These are phyloP conservation scores for Stephanodiscus triporus DNA, from an alignment of 108 stramenopile species.

Conservation along the genomic window DNA sequence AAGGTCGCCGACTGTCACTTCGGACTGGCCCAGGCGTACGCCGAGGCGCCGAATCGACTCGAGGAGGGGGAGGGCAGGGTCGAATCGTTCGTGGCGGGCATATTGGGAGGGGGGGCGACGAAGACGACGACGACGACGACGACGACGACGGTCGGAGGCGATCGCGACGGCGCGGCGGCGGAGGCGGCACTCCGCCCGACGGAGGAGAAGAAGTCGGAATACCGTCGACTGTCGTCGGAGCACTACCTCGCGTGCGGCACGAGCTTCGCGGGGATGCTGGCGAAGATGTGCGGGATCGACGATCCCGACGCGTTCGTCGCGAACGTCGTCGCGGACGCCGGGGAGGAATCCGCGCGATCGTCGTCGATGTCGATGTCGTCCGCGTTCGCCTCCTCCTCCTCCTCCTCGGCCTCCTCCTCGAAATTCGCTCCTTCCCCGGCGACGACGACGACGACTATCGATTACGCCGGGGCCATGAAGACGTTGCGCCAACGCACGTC, in stretches of 20 bases:
- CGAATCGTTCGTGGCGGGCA: conserved; percentile 17
- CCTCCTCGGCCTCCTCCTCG: conserved; percentile 26
- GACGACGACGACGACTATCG: neutral
- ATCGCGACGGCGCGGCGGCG: neutral
- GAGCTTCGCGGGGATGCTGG: conserved; percentile 65
- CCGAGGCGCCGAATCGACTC: conserved; percentile 37
- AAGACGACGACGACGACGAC: too few relatives aligned
- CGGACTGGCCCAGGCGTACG: conserved; percentile 64
- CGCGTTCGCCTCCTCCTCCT: conserved; percentile 29
- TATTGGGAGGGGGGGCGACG: conserved; percentile 8
- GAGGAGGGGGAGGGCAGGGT: conserved; percentile 32
- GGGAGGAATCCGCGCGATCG: conserved; percentile 1
- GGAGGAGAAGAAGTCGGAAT: conserved; percentile 44
- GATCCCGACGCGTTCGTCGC: conserved; percentile 55
- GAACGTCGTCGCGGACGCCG: neutral
- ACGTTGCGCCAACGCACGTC: conserved; percentile 31
- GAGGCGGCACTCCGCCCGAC: conserved; percentile 14
- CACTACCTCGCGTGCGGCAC: conserved; percentile 67
- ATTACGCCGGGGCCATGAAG: conserved; percentile 19
- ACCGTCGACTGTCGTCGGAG: conserved; percentile 48
- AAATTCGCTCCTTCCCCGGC: neutral
- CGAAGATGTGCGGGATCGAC: conserved; percentile 53
- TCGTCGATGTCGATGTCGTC: neutral
- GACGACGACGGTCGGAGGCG: too few relatives aligned
- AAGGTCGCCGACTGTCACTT: conserved; percentile 80